These are phyloP conservation scores for Psilocybe sp. DNA, from an alignment of 768 basidiomycete genomes.

Conservation along the genomic window DNA sequence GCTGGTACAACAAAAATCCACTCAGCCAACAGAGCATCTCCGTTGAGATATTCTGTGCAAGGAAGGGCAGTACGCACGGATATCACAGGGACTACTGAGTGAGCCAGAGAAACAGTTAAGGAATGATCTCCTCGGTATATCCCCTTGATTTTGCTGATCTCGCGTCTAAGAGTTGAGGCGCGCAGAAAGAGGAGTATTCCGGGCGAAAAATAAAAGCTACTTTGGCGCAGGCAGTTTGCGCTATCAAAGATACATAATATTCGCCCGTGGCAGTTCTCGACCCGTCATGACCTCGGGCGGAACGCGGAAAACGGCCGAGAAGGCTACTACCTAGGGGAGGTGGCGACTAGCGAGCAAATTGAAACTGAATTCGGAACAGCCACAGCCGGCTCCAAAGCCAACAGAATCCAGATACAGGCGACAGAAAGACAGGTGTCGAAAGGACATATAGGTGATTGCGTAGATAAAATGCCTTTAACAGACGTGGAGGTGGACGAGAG, in stretches of 20 bases:
- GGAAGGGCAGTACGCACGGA: too few species aligned
- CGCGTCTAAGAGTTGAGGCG: neutral
- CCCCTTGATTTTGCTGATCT: too few species aligned
- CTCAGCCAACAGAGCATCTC: too few species aligned
- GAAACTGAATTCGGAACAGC: neutral
- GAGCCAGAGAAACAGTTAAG: too few species aligned
- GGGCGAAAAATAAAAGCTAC: slow-evolving; percentile 2
- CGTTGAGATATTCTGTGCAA: too few species aligned
- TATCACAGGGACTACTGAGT: too few species aligned
- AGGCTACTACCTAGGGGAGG: neutral
- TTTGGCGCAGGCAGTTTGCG: neutral
- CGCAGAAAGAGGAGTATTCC: slow-evolving; percentile 3
- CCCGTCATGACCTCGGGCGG: slow-evolving; percentile 7
- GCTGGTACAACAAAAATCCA: too few species aligned
- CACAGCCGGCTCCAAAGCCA: neutral
- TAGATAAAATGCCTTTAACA: neutral
- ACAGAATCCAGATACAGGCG: slow-evolving; percentile 1
- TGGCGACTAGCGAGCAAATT: neutral
- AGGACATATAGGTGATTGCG: neutral
- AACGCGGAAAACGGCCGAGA: neutral
- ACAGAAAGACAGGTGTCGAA: slow-evolving; percentile 2
- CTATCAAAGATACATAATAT: slow-evolving; percentile 3
- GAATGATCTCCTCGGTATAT: too few species aligned
- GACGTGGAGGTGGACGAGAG: neutral
- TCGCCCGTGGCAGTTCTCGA: neutral